Percentiles rank a stretch among this genome's conserved stretches.
phyloP scores from a whole-genome alignment of 2,329 filamentous ascomycete genomes.

The Juglanconis oblonga region DNA sequence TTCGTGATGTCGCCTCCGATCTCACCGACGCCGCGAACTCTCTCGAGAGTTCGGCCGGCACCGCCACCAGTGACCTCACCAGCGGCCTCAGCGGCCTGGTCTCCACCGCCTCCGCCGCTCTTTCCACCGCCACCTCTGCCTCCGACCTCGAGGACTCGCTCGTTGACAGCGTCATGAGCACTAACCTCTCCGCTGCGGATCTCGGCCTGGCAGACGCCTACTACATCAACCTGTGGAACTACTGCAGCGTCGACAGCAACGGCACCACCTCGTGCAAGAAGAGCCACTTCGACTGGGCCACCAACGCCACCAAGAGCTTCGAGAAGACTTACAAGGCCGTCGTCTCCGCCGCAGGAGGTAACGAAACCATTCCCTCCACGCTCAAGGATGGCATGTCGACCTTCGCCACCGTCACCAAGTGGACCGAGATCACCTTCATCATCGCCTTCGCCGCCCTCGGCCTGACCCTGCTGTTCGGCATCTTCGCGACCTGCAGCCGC shows the following conservation, averaged over 20 bases:
- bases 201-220: constrained; percentile 73
- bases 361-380: constrained; percentile 64
- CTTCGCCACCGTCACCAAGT: constrained; percentile 73
- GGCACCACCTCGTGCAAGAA: constrained; percentile 65
- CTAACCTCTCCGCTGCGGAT: constrained; percentile 55
- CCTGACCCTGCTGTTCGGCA: constrained; percentile 71
- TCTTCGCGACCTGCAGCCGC: constrained; percentile 80
- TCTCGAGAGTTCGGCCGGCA: not conserved
- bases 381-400: constrained; percentile 66
- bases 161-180: not conserved
- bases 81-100: not conserved
- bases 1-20: constrained; percentile 20
- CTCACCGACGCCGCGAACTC: not conserved
- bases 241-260: constrained; percentile 65
- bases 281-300: constrained; percentile 73
- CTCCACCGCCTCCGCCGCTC: constrained; percentile 5
- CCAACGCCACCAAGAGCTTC: constrained; percentile 66
- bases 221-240: constrained; percentile 81
- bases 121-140: constrained; percentile 1
- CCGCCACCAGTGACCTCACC: constrained; percentile 3
- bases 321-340: constrained; percentile 51
- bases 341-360: constrained; percentile 43
- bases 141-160: constrained; percentile 1
- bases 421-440: constrained; percentile 80
- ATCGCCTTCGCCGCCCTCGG: constrained; percentile 68